Percentiles rank a stretch among this genome's conserved stretches.
These are phyloP conservation scores for Tetragonia tetragonoides DNA, from an alignment of 148 eudicot species.

Conservation along the genomic window DNA sequence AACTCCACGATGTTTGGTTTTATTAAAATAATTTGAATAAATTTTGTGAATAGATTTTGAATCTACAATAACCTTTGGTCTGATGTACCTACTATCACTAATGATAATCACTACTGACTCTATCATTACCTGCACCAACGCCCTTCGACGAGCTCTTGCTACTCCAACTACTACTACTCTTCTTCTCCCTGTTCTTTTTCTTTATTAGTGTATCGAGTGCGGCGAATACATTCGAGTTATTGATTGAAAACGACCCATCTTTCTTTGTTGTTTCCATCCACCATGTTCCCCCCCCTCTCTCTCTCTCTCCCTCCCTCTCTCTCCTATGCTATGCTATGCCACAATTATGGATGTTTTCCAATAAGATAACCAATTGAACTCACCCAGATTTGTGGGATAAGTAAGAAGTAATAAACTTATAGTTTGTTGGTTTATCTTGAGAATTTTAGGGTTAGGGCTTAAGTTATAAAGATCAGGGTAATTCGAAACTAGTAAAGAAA, in stretches of 20 bases:
- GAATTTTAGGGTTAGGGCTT: background rate
- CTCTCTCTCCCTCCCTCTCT: background rate
- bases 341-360: conserved; percentile 8
- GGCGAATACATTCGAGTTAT: conserved; percentile 77
- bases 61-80: too few relatives aligned
- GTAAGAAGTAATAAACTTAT: background rate
- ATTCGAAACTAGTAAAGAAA: background rate
- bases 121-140: too few relatives aligned
- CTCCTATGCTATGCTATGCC: background rate
- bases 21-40: too few relatives aligned
- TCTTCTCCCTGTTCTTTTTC: conserved; percentile 78
- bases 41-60: too few relatives aligned
- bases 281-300: conserved; percentile 45
- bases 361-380: background rate
- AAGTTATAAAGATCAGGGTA: background rate
- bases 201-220: conserved; percentile 71
- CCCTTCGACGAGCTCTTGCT: conserved; percentile 42
- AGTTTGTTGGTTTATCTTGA: background rate
- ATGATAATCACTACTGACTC: too few relatives aligned
- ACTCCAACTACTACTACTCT: conserved; percentile 26
- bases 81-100: too few relatives aligned
- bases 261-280: conserved; percentile 61
- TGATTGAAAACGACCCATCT: conserved; percentile 51
- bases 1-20: too few relatives aligned
- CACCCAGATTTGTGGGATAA: background rate